These are phyloP conservation scores for Prinsepia uniflora DNA, from an alignment of 306 rosid genomes.

Conservation along the genomic window DNA sequence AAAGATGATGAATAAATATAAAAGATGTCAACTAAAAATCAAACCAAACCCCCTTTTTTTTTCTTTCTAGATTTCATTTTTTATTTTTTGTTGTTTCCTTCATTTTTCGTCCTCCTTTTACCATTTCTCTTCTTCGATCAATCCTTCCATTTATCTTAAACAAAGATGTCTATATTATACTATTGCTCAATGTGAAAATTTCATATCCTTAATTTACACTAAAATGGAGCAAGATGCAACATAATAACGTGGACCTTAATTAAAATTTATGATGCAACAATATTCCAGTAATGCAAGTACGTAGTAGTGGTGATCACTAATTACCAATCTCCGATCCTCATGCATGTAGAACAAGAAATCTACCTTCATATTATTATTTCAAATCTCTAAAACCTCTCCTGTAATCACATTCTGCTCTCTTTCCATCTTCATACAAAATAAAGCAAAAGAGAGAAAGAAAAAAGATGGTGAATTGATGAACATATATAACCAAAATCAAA, in stretches of 20 bases:
- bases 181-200: background rate
- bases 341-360: conserved; percentile 6
- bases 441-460: background rate
- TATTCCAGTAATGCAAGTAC: background rate
- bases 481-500: conserved; percentile 2
- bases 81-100: too few species aligned
- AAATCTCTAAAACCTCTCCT: conserved; percentile 17
- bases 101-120: too few species aligned
- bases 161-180: too few species aligned
- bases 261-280: background rate
- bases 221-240: conserved; percentile 8
- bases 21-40: too few species aligned
- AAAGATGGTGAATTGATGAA: conserved; percentile 8
- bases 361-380: background rate
- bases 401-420: conserved; percentile 12
- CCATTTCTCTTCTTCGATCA: too few species aligned
- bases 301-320: background rate
- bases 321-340: background rate
- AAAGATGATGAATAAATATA: too few species aligned
- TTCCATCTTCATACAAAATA: conserved; percentile 6
- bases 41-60: too few species aligned
- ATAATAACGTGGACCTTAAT: background rate
- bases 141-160: too few species aligned
- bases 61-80: too few species aligned
- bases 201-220: conserved; percentile 1